Evolutionary conservation across 2,329 filamentous ascomycete genomes (phyloP).

Genomic region (Neopestalotiopsis clavispora): DNA sequence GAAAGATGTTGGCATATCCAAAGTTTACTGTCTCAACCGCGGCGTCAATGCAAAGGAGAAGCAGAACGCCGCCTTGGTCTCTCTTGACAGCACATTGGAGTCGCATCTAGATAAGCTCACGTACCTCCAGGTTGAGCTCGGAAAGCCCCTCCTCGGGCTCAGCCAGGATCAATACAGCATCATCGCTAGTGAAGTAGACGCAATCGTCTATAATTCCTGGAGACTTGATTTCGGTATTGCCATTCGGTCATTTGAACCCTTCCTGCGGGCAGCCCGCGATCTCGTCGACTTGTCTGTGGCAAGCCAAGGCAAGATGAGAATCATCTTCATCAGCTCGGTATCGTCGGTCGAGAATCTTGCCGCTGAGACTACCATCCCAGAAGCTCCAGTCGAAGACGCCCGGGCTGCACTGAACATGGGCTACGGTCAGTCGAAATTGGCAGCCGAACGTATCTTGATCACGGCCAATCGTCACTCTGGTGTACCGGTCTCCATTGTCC

Average conservation of each 20-base stretch:
- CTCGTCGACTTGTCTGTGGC: conserved; percentile 23
- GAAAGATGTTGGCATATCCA: not conserved
- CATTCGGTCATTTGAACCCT: conserved; percentile 26
- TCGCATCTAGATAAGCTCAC: conserved; percentile 18
- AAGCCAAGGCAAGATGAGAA: conserved; percentile 16
- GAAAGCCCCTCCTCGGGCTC: conserved; percentile 22
- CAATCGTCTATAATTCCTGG: conserved; percentile 30
- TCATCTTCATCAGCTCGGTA: conserved; percentile 33
- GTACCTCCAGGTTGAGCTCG: conserved; percentile 22
- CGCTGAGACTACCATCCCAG: conserved; percentile 18
- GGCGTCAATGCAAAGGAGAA: conserved; percentile 17
- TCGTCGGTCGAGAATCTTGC: conserved; percentile 24
- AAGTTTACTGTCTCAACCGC: conserved; percentile 26
- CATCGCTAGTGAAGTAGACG: conserved; percentile 20
- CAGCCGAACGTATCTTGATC: conserved; percentile 22
- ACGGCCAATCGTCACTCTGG: conserved; percentile 14
- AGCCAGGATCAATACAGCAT: conserved; percentile 3
- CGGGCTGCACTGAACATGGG: conserved; percentile 20
- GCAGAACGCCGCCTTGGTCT: conserved; percentile 15
- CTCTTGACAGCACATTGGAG: not conserved
- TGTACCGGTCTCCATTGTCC: conserved; percentile 22
- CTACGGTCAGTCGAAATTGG: conserved; percentile 28
- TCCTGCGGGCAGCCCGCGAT: conserved; percentile 22
- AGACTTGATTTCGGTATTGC: conserved; percentile 29
- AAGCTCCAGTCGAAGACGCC: conserved; percentile 22